Percentiles rank a stretch among this genome's conserved stretches.
Evolutionary conservation across 805 yeast genomes (phyloP).

Genomic region (Saccharomycopsis microspora): DNA sequence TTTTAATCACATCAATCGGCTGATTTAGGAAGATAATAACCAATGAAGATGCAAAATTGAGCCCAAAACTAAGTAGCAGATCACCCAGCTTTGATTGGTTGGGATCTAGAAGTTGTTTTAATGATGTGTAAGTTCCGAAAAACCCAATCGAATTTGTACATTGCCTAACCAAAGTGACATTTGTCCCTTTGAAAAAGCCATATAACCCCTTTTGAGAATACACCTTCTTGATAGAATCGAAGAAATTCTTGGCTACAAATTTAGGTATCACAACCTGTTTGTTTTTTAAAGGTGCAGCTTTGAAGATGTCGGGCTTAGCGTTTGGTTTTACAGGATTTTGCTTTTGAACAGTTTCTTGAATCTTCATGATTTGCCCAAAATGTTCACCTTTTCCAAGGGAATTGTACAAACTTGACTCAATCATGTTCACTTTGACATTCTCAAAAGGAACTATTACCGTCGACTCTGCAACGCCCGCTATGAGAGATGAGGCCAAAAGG

Average conservation of each 20-base stretch:
- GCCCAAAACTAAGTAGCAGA: slow-evolving; percentile 22
- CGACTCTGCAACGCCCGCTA: slow-evolving; percentile 79
- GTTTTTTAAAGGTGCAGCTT: slow-evolving; percentile 20
- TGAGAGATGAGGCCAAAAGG: slow-evolving; percentile 42
- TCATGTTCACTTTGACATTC: slow-evolving; percentile 68
- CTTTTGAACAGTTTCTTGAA: background rate
- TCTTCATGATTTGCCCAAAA: slow-evolving; percentile 17
- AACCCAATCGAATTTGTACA: slow-evolving; percentile 69
- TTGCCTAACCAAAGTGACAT: slow-evolving; percentile 77
- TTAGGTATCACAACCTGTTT: slow-evolving; percentile 19
- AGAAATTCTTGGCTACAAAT: slow-evolving; percentile 43
- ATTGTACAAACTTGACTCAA: slow-evolving; percentile 46
- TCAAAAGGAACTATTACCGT: slow-evolving; percentile 86
- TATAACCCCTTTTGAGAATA: slow-evolving; percentile 58
- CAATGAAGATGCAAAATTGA: slow-evolving; percentile 43
- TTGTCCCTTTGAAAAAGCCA: slow-evolving; percentile 75
- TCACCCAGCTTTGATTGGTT: slow-evolving; percentile 27
- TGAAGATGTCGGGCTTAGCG: slow-evolving; percentile 11
- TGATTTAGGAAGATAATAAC: slow-evolving; percentile 75
- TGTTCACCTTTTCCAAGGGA: slow-evolving; percentile 19
- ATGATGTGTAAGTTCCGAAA: slow-evolving; percentile 69
- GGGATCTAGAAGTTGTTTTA: slow-evolving; percentile 61
- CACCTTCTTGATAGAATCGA: slow-evolving; percentile 50
- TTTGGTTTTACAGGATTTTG: background rate
- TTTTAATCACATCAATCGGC: slow-evolving; percentile 80